Conservation (phyloP, 1,284 basidiomycete species). For the Leccinum proximum region DNA sequence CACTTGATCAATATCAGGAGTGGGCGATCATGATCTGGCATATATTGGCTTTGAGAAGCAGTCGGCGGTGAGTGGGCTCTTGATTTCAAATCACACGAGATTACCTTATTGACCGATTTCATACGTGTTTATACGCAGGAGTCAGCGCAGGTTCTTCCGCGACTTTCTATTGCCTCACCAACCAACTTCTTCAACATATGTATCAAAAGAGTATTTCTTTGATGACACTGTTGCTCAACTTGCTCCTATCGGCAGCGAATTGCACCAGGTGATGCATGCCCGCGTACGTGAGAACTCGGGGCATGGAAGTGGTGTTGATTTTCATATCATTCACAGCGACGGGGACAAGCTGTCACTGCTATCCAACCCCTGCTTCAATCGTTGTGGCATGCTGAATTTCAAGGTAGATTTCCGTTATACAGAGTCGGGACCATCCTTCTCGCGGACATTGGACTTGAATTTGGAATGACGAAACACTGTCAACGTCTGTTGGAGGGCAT, state of each 20-base stretch:
- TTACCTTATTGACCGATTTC: constrained; percentile 23
- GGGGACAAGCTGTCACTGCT: constrained; percentile 56
- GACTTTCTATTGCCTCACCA: constrained; percentile 61
- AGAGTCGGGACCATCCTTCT: constrained; percentile 65
- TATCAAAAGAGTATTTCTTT: constrained; percentile 51
- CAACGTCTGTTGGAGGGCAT: constrained; percentile 67
- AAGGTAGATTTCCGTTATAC: constrained; percentile 63
- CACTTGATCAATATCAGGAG: constrained; percentile 55
- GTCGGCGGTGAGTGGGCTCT: constrained; percentile 52
- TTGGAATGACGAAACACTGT: constrained; percentile 67
- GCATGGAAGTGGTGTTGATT: constrained; percentile 5
- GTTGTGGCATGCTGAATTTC: constrained; percentile 78
- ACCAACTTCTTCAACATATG: constrained; percentile 46
- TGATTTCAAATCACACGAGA: constrained; percentile 9
- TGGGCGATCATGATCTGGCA: constrained; percentile 80
- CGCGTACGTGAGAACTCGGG: constrained; percentile 40
- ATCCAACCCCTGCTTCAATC: constrained; percentile 66
- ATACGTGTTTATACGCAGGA: constrained; percentile 33
- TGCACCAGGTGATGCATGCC: constrained; percentile 62
- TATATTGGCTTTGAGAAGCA: constrained; percentile 62
- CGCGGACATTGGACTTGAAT: constrained; percentile 73
- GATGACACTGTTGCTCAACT: constrained; percentile 30
- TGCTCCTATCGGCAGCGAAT: constrained; percentile 55
- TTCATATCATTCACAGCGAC: constrained; percentile 32
- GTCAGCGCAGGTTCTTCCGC: constrained; percentile 59